Evolutionary conservation across 2,329 filamentous ascomycete species (phyloP).

Genomic region (Fusarium gaditjirri): DNA sequence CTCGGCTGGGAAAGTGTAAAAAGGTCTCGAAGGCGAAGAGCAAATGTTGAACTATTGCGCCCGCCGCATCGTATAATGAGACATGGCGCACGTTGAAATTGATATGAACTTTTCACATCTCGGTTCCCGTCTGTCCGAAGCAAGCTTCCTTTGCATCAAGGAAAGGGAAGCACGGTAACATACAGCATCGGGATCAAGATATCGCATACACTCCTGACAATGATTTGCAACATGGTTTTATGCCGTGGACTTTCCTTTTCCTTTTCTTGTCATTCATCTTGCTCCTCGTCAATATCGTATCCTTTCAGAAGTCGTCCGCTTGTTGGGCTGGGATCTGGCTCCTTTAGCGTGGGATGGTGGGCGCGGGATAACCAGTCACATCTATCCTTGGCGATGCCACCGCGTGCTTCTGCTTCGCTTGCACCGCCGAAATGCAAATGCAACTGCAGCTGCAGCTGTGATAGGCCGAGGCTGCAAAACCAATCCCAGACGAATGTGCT

Average conservation of each 20-base stretch:
- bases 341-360: conserved; percentile 22
- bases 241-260: neutral
- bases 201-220: conserved; percentile 1
- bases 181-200: neutral
- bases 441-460: conserved; percentile 4
- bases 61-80: conserved; percentile 15
- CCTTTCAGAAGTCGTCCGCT: neutral
- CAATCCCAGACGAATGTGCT: conserved; percentile 16
- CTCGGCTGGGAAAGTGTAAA: neutral
- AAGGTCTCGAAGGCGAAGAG: neutral
- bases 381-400: conserved; percentile 28
- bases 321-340: conserved; percentile 17
- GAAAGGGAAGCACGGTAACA: neutral
- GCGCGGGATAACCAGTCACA: conserved; percentile 24
- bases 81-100: conserved; percentile 24
- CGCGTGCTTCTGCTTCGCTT: conserved; percentile 17
- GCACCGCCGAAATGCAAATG: conserved; percentile 9
- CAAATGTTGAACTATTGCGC: neutral
- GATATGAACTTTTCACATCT: conserved; percentile 2
- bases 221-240: conserved; percentile 17
- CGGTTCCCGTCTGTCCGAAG: conserved; percentile 3
- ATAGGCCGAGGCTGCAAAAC: conserved; percentile 21
- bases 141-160: neutral
- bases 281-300: neutral
- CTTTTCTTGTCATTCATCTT: conserved; percentile 2